phyloP scores from a whole-genome alignment of 2,329 filamentous ascomycete species.

The Xylariaceae sp. region DNA sequence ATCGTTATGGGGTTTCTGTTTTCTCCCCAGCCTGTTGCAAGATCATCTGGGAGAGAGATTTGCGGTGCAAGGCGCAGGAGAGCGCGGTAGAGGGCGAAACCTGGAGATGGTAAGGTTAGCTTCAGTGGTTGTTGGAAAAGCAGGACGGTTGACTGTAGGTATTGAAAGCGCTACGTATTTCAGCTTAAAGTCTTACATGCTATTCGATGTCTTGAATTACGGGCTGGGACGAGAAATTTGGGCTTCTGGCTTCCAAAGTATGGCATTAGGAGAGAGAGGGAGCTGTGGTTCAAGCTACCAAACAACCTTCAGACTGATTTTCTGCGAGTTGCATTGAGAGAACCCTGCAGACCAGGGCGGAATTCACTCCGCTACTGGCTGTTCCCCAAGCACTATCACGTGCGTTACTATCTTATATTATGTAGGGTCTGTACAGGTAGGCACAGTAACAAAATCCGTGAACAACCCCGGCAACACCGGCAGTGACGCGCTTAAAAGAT shows the following conservation, averaged over 20 bases:
- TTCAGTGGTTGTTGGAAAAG: too few species aligned
- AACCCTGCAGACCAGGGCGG: slow-evolving; percentile 22
- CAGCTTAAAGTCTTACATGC: slow-evolving; percentile 54
- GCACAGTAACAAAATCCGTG: too few species aligned
- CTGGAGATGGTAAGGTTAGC: slow-evolving; percentile 43
- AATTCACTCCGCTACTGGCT: slow-evolving; percentile 25
- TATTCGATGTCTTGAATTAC: slow-evolving; percentile 58
- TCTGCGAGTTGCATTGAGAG: not conserved
- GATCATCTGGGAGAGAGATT: slow-evolving; percentile 58
- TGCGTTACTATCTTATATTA: too few species aligned
- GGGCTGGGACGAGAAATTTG: slow-evolving; percentile 52
- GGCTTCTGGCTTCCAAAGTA: not conserved
- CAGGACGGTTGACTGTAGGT: not conserved
- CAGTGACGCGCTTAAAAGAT: too few species aligned
- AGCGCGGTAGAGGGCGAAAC: slow-evolving; percentile 74
- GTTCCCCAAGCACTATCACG: too few species aligned
- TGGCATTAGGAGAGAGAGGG: slow-evolving; percentile 14
- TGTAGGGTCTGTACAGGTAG: too few species aligned
- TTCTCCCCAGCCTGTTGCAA: slow-evolving; percentile 40
- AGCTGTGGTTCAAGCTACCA: not conserved
- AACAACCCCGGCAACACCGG: too few species aligned
- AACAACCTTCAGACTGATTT: not conserved
- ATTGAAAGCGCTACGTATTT: too few species aligned
- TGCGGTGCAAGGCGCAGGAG: slow-evolving; percentile 64
- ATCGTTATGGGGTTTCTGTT: slow-evolving; percentile 56